These are phyloP conservation scores for Nyctanthes arbortristis DNA, from an alignment of 257 asterid genomes.

Conservation along the genomic window DNA sequence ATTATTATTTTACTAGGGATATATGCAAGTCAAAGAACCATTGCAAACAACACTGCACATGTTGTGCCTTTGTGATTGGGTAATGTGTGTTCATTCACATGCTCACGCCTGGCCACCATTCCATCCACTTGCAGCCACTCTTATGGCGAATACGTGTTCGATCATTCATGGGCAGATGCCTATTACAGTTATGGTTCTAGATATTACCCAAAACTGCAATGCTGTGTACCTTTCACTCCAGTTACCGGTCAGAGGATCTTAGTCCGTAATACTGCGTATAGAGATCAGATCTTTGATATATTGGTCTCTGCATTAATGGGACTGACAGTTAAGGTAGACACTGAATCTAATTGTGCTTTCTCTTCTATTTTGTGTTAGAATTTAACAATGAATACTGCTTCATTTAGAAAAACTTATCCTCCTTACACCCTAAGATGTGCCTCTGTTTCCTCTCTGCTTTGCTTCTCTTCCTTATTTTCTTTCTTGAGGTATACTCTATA, in stretches of 20 bases:
- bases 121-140: constrained; percentile 77
- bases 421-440: not conserved
- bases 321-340: constrained; percentile 66
- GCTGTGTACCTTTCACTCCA: constrained; percentile 94
- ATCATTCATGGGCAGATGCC: constrained; percentile 99
- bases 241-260: constrained; percentile 95
- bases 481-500: not conserved
- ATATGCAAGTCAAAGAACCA: constrained; percentile 4
- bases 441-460: not conserved
- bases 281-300: constrained; percentile 78
- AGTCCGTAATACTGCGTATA: constrained; percentile 66
- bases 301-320: constrained; percentile 86
- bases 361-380: not conserved
- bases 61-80: not conserved
- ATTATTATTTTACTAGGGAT: not conserved
- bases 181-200: constrained; percentile 77
- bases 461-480: constrained; percentile 17
- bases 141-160: constrained; percentile 96
- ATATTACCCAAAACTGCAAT: constrained; percentile 92
- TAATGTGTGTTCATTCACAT: constrained; percentile 9
- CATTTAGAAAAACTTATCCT: constrained; percentile 7
- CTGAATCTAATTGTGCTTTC: constrained; percentile 16
- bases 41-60: constrained; percentile 10
- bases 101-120: constrained; percentile 27
- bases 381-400: constrained; percentile 15